Base-by-base conservation (phyloP, 768 basidiomycete species). In the Xerocomellus intermedius region DNA sequence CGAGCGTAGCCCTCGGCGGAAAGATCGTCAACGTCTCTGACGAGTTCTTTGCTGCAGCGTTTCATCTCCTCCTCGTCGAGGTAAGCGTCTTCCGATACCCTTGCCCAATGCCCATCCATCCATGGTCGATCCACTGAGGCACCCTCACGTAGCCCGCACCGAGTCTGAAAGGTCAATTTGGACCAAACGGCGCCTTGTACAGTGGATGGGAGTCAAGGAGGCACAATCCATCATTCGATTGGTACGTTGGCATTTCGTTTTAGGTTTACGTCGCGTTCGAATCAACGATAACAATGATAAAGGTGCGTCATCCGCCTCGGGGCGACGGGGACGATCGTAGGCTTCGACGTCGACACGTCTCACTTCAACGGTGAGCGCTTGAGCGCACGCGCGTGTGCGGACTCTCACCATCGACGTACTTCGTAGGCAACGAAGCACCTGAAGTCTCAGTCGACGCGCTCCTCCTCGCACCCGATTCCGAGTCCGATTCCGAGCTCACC, bases 281-380 rank as follows among this genome's bases (percentile, higher is more conserved):
- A 4, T 24, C 12, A 7, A 17, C 33, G 47, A 42, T 52, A 4
- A 46, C 8, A 19, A n/a, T 14, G 19, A 28, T 48, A 8, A 57
- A 95, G 93, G 93, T 93, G 86, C 57, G 93, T 98, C 67, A 84
- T 98, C 67, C 83, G 85, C 64, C 80, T 98, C 4, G 97, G 94
- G 0, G 84, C 89, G 0, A 77, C 83, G 2, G 89, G 91, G 0
- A 75, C 74, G 3, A 72, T 98, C 47, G 69, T 75, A 16, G 95
- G 94, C 1, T 91, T 97, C 64, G 96, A 98, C 69, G 81, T 99
- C 36, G 97, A 99, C 67, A 98, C 97, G 0, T 78, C 87, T n/a
- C 85, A 95, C 69, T 99, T 99, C 74, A 89, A 86, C 57, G 97
- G 96, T 80, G 75, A 38, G 70, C 4, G 56, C 37, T 41, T 22